phyloP scores from a whole-genome alignment of 257 asterid species.

The Nyctanthes arbortristis region DNA sequence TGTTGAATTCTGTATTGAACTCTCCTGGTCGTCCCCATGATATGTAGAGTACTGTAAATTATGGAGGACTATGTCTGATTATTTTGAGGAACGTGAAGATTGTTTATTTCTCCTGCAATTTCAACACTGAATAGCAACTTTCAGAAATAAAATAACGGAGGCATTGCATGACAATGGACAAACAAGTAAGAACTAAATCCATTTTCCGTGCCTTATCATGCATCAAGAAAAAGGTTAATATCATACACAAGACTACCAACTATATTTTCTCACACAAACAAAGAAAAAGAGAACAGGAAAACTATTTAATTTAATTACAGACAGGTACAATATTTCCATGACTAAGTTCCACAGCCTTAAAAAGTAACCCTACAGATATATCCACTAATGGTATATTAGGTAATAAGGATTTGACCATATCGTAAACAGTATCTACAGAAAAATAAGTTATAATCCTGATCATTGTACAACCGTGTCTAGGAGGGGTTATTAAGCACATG shows the following conservation, averaged over 20 bases:
- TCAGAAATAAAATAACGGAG: background rate
- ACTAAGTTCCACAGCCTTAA: background rate
- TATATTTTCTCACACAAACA: background rate
- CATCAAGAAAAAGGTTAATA: background rate
- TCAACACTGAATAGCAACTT: slow-evolving; percentile 10
- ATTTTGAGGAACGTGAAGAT: background rate
- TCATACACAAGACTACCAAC: background rate
- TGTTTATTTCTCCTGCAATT: background rate
- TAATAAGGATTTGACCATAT: too few species aligned
- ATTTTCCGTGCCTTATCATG: background rate
- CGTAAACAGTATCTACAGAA: too few species aligned
- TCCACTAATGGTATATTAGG: background rate
- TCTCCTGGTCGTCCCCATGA: too few species aligned
- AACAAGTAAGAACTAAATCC: background rate
- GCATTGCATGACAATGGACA: background rate
- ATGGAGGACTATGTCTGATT: background rate
- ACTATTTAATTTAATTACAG: background rate
- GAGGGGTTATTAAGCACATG: background rate
- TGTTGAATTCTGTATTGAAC: too few species aligned
- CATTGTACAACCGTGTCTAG: background rate
- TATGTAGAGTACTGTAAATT: background rate
- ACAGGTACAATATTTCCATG: background rate
- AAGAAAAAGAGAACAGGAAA: background rate
- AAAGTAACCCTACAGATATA: background rate
- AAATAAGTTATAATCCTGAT: too few species aligned